Percentiles rank a stretch among this genome's conserved stretches.
phyloP scores from a whole-genome alignment of 129 eudicot genomes.

The Mikania micrantha region DNA sequence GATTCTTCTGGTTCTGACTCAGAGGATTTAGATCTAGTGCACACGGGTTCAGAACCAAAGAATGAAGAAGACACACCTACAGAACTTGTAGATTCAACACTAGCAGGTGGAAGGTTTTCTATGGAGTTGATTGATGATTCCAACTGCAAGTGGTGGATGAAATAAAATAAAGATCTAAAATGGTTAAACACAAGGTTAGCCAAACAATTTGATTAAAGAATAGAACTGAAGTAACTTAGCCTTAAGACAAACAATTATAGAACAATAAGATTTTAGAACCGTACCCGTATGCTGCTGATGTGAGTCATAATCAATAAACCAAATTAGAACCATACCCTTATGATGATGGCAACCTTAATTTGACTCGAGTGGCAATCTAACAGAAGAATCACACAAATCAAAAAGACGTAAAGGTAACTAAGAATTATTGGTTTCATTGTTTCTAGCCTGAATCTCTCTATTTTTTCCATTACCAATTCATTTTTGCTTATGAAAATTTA shows the following conservation, averaged over 20 bases:
- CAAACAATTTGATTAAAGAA: not conserved
- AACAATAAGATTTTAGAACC: conserved; percentile 20
- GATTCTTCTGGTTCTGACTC: conserved; percentile 33
- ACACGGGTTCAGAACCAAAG: conserved; percentile 34
- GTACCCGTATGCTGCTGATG: conserved; percentile 29
- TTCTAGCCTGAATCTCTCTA: conserved; percentile 6
- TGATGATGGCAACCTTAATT: conserved; percentile 33
- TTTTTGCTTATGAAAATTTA: not conserved
- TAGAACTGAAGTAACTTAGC: conserved; percentile 11
- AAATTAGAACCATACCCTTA: conserved; percentile 17
- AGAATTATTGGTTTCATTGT: conserved; percentile 16
- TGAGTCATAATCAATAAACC: conserved; percentile 22
- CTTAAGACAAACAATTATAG: conserved; percentile 10
- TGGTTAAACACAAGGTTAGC: conserved; percentile 1
- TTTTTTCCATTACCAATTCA: not conserved
- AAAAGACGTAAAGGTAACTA: conserved; percentile 1
- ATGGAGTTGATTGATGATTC: conserved; percentile 38
- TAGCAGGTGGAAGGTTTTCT: conserved; percentile 37
- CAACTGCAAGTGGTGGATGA: conserved; percentile 34
- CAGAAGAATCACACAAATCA: conserved; percentile 33
- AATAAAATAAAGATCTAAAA: conserved; percentile 19
- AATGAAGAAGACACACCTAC: conserved; percentile 38
- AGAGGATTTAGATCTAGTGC: conserved; percentile 29
- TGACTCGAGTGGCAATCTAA: conserved; percentile 30
- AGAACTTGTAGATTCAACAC: conserved; percentile 38